phyloP scores from a whole-genome alignment of 768 basidiomycete species.

The Trametes maxima region DNA sequence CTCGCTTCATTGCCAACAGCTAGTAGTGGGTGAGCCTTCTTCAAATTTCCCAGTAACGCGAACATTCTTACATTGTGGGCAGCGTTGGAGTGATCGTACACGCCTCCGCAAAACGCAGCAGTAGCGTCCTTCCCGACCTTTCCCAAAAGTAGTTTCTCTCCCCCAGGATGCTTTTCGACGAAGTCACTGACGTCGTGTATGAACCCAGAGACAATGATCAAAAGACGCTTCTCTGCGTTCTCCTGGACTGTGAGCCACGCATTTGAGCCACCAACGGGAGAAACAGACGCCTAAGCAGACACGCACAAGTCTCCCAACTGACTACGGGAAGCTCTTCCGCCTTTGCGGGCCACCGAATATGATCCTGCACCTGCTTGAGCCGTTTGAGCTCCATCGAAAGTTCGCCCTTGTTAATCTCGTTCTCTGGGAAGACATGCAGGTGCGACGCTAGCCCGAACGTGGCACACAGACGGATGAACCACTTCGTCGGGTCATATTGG shows the following conservation, averaged over 20 bases:
- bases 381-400: conserved; percentile 83
- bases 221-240: conserved; percentile 61
- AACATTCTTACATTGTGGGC: conserved; percentile 63
- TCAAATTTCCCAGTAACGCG: not conserved
- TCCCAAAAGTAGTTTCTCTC: conserved; percentile 54
- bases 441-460: conserved; percentile 74
- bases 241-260: conserved; percentile 51
- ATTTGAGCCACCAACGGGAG: not conserved
- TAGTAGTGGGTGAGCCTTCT: conserved; percentile 21
- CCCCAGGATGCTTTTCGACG: conserved; percentile 80
- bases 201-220: conserved; percentile 82
- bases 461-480: conserved; percentile 76
- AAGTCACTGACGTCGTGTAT: conserved; percentile 84
- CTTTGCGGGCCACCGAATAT: conserved; percentile 63
- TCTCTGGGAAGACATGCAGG: conserved; percentile 83
- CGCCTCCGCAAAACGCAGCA: conserved; percentile 82
- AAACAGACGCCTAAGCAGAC: not conserved
- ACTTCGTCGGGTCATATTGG: conserved; percentile 70
- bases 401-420: conserved; percentile 83
- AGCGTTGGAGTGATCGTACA: conserved; percentile 81
- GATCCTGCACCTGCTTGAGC: conserved; percentile 64
- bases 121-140: conserved; percentile 84
- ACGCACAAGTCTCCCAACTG: conserved; percentile 80
- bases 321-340: conserved; percentile 68
- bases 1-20: conserved; percentile 79